Conservation (phyloP, 768 basidiomycete species). For the Cystofilobasidium ferigula region DNA sequence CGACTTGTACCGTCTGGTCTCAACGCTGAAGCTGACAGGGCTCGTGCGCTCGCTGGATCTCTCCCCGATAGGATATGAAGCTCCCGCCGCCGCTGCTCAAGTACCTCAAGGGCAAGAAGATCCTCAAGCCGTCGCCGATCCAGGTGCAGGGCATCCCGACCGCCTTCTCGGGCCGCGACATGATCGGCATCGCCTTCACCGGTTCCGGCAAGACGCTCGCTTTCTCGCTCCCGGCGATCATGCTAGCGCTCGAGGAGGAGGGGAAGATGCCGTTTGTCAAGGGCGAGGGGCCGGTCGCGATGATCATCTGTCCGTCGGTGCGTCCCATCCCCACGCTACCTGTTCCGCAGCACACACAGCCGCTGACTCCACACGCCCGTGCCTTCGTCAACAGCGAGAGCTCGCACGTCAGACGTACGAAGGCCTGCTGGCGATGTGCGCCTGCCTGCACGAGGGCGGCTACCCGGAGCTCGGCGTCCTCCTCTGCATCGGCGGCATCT, state of each 20-base stretch:
- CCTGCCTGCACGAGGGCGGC: constrained; percentile 63
- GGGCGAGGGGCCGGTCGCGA: constrained; percentile 94
- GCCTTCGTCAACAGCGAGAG: constrained; percentile 48
- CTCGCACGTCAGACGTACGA: constrained; percentile 95
- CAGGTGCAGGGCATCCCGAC: constrained; percentile 94
- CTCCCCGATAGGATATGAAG: constrained; percentile 99
- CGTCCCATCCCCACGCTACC: constrained; percentile 13
- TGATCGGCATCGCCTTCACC: constrained; percentile 98
- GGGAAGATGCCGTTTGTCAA: constrained; percentile 73
- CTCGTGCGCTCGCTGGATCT: too few species aligned
- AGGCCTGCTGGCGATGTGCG: constrained; percentile 77
- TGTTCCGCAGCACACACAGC: too few species aligned
- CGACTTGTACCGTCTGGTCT: too few species aligned
- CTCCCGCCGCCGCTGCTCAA: constrained; percentile 76
- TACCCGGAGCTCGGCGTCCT: constrained; percentile 75
- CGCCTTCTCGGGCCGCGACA: constrained; percentile 88
- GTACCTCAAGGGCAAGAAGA: constrained; percentile 72
- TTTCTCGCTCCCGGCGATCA: constrained; percentile 93
- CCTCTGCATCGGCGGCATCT: constrained; percentile 93
- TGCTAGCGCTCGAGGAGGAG: constrained; percentile 92
- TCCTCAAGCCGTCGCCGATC: constrained; percentile 80
- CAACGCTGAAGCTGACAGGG: too few species aligned
- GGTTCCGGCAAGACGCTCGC: constrained; percentile 98
- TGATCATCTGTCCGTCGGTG: constrained; percentile 83
- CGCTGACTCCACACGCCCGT: background rate